These are phyloP conservation scores for Kondoa subrosea DNA, from an alignment of 768 basidiomycete genomes.

Conservation along the genomic window DNA sequence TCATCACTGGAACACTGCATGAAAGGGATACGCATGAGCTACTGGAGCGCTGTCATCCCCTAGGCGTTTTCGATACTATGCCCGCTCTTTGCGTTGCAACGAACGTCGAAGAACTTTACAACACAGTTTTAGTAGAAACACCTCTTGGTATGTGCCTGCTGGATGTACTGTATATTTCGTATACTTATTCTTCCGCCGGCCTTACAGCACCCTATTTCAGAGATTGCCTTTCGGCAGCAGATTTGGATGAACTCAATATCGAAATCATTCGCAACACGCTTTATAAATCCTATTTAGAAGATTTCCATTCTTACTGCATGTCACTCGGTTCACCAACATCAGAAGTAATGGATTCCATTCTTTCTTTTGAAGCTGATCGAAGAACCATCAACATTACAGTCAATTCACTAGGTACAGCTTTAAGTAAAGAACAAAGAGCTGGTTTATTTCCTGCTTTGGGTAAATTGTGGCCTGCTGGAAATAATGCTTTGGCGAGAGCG, in stretches of 20 bases:
- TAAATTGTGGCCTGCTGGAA: slow-evolving; percentile 83
- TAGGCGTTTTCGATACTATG: slow-evolving; percentile 96
- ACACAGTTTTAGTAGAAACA: slow-evolving; percentile 90
- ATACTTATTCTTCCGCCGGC: slow-evolving; percentile 9
- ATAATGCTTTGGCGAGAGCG: slow-evolving; percentile 78
- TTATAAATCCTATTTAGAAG: slow-evolving; percentile 96
- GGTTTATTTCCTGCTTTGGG: slow-evolving; percentile 88
- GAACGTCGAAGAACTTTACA: slow-evolving; percentile 94
- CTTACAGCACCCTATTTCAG: slow-evolving; percentile 78
- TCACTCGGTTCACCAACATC: slow-evolving; percentile 68
- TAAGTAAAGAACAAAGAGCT: slow-evolving; percentile 85
- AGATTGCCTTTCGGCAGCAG: slow-evolving; percentile 80
- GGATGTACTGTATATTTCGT: not conserved
- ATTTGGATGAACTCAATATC: slow-evolving; percentile 96
- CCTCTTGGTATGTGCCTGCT: slow-evolving; percentile 58
- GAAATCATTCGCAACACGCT: slow-evolving; percentile 99
- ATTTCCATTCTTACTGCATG: slow-evolving; percentile 71
- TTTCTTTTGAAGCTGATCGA: slow-evolving; percentile 91
- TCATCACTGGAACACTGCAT: slow-evolving; percentile 92
- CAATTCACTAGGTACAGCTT: slow-evolving; percentile 92
- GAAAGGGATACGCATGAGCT: slow-evolving; percentile 95
- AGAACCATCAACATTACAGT: slow-evolving; percentile 96
- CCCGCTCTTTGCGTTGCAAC: slow-evolving; percentile 97
- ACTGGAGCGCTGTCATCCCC: slow-evolving; percentile 85
- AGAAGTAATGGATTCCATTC: slow-evolving; percentile 79